Evolutionary conservation across 495 filamentous ascomycete genomes (phyloP), one percentile per base, ranked within the genome.

Genomic region (Tetracladium setigerum): DNA sequence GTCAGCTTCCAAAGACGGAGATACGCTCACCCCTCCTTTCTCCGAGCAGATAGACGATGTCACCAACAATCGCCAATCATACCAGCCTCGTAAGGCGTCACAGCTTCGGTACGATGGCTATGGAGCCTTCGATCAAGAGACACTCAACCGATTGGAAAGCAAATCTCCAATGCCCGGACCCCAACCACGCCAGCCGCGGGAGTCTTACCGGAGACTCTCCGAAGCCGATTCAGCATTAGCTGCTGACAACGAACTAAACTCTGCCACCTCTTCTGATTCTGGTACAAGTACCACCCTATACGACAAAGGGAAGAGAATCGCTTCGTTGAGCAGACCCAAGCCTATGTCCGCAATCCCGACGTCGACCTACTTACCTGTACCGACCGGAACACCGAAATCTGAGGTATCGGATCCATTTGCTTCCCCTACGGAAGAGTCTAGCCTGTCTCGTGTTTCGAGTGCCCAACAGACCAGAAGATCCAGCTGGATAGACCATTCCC

Each of bases 211-310:
- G 32, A 15, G 18, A 9, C 32, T 41, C 9, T 24, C 14, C 0
- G 47, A 59, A 17, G 30, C 15, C 12, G 46, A 51, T 16, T 49
- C 54, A n/a, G 46, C 52, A 5, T 59, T 53, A 32, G 50, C 47
- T 32, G 53, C 57, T 4, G 53, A 59, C 22, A 59, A 59, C 38
- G 57, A 67, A 42, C 61, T 48, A 5, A 62, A 55, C 40, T 64
- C 65, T 14, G 59, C 41, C 5, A 62, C 62, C 12, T 67, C 65
- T 1, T 64, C 61, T 2, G 62, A 67, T 17, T 69, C 64, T 15
- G 53, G 61, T 45, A 60, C 54, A 18, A 65, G 61, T 45, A 60
- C 54, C 24, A 65, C 57, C 1, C 54, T 63, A n/a, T 58, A 61
- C 14, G 33, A 43, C n/a, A 44, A 36, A 27, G 22, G 22, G 7